These are phyloP conservation scores for Penicillium sclerotigenum DNA, from an alignment of 2,329 filamentous ascomycete genomes.

Conservation along the genomic window DNA sequence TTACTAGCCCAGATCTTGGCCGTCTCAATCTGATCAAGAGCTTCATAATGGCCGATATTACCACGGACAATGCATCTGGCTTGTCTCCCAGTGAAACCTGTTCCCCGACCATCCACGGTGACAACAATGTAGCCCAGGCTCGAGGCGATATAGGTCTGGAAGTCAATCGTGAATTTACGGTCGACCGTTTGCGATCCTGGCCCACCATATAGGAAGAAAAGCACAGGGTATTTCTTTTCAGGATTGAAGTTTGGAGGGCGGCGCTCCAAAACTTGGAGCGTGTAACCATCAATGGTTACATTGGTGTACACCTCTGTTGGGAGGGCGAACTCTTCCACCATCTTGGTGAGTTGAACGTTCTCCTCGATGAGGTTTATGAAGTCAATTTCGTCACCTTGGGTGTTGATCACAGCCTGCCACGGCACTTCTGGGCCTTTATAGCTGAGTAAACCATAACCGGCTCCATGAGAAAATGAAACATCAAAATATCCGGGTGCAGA, in stretches of 20 bases:
- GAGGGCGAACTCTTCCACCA: constrained; percentile 72
- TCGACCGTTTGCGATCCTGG: constrained; percentile 87
- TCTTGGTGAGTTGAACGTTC: constrained; percentile 67
- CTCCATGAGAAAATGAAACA: constrained; percentile 77
- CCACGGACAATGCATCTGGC: constrained; percentile 78
- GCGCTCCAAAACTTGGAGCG: constrained; percentile 73
- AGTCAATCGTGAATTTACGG: constrained; percentile 79
- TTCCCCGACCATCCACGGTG: constrained; percentile 90
- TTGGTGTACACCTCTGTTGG: constrained; percentile 80
- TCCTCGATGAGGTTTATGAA: constrained; percentile 74
- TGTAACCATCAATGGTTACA: constrained; percentile 76
- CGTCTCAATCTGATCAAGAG: constrained; percentile 85
- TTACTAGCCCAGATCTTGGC: constrained; percentile 80
- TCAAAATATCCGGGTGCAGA: constrained; percentile 72
- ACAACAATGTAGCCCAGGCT: constrained; percentile 88
- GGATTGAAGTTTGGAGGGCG: constrained; percentile 84
- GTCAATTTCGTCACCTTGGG: constrained; percentile 62
- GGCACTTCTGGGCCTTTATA: constrained; percentile 84
- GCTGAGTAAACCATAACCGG: constrained; percentile 77
- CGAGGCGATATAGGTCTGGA: constrained; percentile 83
- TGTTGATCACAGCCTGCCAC: constrained; percentile 86
- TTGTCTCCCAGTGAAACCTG: constrained; percentile 82
- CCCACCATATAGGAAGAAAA: constrained; percentile 93
- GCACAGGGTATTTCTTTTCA: constrained; percentile 82
- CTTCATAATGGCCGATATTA: constrained; percentile 80